A percentile compares a stretch with the other conserved stretches of the same genome.
These are phyloP conservation scores for Aspergillus glaucus DNA, from an alignment of 2,329 filamentous ascomycete species.

Conservation along the genomic window DNA sequence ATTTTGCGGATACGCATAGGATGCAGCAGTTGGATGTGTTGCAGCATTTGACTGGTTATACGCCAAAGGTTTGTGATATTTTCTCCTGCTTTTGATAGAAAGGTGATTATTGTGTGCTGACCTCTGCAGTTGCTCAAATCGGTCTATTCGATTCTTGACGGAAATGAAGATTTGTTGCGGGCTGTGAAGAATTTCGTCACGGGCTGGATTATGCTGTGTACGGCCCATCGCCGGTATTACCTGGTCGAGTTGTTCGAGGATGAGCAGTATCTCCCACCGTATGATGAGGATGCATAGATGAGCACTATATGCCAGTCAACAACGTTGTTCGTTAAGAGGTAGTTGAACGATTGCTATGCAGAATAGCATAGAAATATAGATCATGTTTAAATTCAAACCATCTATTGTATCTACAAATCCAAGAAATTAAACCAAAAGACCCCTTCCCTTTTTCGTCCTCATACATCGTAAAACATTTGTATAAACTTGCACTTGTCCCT, in stretches of 20 bases:
- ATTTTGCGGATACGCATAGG: conserved; percentile 7
- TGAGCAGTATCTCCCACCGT: conserved; percentile 7
- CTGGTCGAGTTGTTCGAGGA: conserved; percentile 9
- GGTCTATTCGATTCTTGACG: conserved; percentile 1
- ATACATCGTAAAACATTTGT: background rate
- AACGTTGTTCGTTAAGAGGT: background rate
- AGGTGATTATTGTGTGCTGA: background rate
- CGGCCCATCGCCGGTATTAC: conserved; percentile 7
- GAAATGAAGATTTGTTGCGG: conserved; percentile 1
- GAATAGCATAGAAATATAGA: no score
- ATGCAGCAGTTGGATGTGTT: conserved; percentile 8
- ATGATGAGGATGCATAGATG: conserved; percentile 4
- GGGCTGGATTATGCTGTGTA: conserved; percentile 9
- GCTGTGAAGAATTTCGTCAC: conserved; percentile 3
- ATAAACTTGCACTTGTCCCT: background rate
- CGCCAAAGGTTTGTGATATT: conserved; percentile 2
- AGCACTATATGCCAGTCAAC: background rate
- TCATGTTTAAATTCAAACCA: background rate
- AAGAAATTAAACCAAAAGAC: background rate
- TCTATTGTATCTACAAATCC: background rate
- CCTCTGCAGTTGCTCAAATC: conserved; percentile 2
- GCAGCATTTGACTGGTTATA: conserved; percentile 6
- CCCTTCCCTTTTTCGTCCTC: background rate
- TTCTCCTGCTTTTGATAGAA: no score
- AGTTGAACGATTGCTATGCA: background rate